Evolutionary conservation across 371 early-diverging fungal genomes (phyloP), one percentile per base, ranked within the genome.

Genomic region (Dinochytrium kinnereticum): DNA sequence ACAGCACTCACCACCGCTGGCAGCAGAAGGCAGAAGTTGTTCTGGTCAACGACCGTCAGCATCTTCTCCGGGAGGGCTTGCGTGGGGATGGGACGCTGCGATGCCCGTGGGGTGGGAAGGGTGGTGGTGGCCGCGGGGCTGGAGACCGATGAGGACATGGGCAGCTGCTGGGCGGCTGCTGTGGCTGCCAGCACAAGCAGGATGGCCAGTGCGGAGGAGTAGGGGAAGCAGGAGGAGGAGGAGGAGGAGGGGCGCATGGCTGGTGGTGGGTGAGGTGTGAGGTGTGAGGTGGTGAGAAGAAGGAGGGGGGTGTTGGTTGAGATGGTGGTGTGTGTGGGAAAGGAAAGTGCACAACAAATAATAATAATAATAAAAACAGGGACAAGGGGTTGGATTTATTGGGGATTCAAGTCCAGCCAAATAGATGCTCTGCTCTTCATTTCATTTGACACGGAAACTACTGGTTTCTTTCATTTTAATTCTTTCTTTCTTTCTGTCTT

Each of bases 1-100:
- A 44, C 7, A 44, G 13, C 19, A 44, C 44, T 44, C 19, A 44
- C 44, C 44, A 53, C 55, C 10, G 64, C 64, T 21, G 64, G 64
- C 24, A 61, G 64, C 34, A 61, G 34, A 38, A 61, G 64, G 34
- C 64, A 61, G 24, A 61, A 61, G 64, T 31, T 38, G 33, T 61
- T 33, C 28, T 61, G 33, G 64, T 61, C 64, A 61, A 61, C 15
- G 24, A 61, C 38, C 3, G 13, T 28, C 33, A 61, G 3, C 13
- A 61, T 34, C 34, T 61, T 61, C 5, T 7, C 5, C 2, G 64
- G 31, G 24, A 53, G 55, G 5, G 55, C 55, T n/a, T 13, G 13
- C 21, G 55, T 53, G 5, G 55, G 55, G 24, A 53, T 26, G 55
- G 55, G 55, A 44, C 44, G 44, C n/a, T n/a, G n/a, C 7, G 44